phyloP scores from a whole-genome alignment of 2,329 filamentous ascomycete genomes.

The Plectosphaerella cucumerina region DNA sequence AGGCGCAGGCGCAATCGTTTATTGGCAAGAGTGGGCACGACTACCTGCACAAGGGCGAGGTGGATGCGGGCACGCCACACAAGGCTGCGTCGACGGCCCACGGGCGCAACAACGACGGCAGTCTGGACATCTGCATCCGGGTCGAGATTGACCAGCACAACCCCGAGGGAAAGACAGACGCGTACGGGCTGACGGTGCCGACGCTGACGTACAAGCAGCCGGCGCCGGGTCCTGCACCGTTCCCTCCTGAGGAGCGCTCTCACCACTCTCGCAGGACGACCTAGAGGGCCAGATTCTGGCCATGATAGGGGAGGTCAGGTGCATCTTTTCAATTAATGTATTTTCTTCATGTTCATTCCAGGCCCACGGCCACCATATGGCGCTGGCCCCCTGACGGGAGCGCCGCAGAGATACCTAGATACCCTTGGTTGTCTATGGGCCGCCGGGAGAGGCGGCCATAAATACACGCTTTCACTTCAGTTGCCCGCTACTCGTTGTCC shows the following conservation, averaged over 20 bases:
- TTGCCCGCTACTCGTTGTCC: neutral
- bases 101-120: slow-evolving; percentile 51
- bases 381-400: slow-evolving; percentile 6
- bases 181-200: slow-evolving; percentile 86
- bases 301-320: too few relatives aligned
- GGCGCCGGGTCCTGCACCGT: slow-evolving; percentile 14
- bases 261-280: neutral
- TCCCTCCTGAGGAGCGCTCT: slow-evolving; percentile 8
- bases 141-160: slow-evolving; percentile 86
- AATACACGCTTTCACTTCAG: too few relatives aligned
- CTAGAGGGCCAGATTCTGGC: neutral
- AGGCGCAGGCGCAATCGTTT: slow-evolving; percentile 20
- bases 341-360: slow-evolving; percentile 1
- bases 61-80: slow-evolving; percentile 73
- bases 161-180: slow-evolving; percentile 70
- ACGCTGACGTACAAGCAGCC: slow-evolving; percentile 43
- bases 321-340: too few relatives aligned
- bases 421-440: neutral
- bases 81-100: slow-evolving; percentile 60
- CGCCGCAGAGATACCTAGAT: slow-evolving; percentile 7
- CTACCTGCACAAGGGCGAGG: slow-evolving; percentile 71
- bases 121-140: slow-evolving; percentile 78
- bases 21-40: slow-evolving; percentile 61
- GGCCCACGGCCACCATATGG: slow-evolving; percentile 1
- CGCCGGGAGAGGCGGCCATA: too few relatives aligned